A percentile compares a stretch with the other conserved stretches of the same genome.
phyloP scores from a whole-genome alignment of 2,329 filamentous ascomycete species.

The Sclerotinia spermophila region DNA sequence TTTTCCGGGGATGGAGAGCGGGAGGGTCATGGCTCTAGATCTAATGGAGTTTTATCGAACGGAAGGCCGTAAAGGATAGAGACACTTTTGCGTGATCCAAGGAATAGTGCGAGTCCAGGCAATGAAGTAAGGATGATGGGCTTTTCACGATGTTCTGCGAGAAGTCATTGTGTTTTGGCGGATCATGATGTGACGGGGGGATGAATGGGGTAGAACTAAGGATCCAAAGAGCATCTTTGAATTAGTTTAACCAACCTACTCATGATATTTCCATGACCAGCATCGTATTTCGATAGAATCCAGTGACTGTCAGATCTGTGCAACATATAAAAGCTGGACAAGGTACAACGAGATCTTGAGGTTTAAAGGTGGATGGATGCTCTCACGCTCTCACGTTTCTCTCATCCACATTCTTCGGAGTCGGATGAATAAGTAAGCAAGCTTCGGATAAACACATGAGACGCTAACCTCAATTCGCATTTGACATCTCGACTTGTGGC shows the following conservation, averaged over 20 bases:
- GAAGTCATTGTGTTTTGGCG: not conserved
- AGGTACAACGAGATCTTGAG: not conserved
- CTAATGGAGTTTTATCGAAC: not conserved
- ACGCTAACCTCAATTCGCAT: constrained; percentile 9
- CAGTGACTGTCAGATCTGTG: not conserved
- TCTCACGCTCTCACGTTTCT: not conserved
- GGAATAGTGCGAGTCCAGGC: no score
- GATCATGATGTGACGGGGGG: not conserved
- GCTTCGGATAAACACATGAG: not conserved
- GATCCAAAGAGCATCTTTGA: no score
- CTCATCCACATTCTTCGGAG: not conserved
- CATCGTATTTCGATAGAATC: not conserved
- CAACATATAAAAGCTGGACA: not conserved
- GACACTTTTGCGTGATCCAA: not conserved
- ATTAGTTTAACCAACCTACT: no score
- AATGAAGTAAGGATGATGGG: not conserved
- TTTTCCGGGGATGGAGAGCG: not conserved
- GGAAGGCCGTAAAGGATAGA: not conserved
- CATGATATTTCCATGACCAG: not conserved
- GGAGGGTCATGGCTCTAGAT: not conserved
- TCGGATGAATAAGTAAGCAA: not conserved
- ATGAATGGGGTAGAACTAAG: not conserved
- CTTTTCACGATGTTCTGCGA: not conserved
- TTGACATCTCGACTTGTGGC: not conserved
- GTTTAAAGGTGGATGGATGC: not conserved